A percentile compares a stretch with the other conserved stretches of the same genome.
Conservation (phyloP, 192 early-diverging fungal species). For the Podila horticola region DNA sequence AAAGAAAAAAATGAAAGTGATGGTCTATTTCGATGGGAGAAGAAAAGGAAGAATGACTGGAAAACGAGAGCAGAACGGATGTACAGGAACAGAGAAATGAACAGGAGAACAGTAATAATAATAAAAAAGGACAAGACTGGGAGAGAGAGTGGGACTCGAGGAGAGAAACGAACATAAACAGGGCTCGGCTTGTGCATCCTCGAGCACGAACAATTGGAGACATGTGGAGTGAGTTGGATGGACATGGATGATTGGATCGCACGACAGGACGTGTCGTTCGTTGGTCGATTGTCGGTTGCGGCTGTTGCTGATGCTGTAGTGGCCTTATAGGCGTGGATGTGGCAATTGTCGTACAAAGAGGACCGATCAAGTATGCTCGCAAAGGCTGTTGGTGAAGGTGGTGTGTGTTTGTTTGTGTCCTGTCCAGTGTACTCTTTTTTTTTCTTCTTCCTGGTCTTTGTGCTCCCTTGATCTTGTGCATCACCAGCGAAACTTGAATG, state of each 20-base stretch:
- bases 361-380: background rate
- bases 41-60: background rate
- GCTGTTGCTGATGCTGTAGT: background rate
- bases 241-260: background rate
- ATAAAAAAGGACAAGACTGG: background rate
- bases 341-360: too few species aligned
- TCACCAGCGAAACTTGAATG: background rate
- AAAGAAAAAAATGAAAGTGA: background rate
- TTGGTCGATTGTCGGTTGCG: background rate
- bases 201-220: too few species aligned
- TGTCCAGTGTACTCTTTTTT: background rate
- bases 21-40: background rate
- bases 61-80: background rate
- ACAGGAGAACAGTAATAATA: background rate
- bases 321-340: too few species aligned
- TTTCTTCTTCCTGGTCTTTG: background rate
- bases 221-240: background rate
- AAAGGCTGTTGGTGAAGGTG: background rate
- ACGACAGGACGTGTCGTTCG: too few species aligned
- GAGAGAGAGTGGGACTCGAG: background rate
- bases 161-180: too few species aligned
- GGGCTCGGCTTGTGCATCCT: too few species aligned
- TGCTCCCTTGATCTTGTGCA: background rate
- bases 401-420: background rate
- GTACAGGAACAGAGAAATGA: slow-evolving; percentile 5